Conservation (phyloP, 768 basidiomycete genomes). For the Hortiboletus flavorubellus region DNA sequence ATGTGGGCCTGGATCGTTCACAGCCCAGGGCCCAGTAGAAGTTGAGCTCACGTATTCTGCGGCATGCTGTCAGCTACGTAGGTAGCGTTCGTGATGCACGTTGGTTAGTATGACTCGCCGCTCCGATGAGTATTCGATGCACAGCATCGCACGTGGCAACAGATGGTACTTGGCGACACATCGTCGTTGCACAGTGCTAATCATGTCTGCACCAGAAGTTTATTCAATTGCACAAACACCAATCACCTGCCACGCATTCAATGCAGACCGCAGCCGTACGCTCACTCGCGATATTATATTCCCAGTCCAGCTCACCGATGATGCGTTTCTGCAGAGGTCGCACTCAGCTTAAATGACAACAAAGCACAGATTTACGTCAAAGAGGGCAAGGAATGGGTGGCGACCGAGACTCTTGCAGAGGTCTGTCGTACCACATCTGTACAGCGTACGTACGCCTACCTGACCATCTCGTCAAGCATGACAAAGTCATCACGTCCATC, state of each 20-base stretch:
- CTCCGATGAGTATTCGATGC: neutral
- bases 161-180: too few species aligned
- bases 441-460: neutral
- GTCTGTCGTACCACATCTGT: slow-evolving; percentile 36
- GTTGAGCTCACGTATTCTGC: too few species aligned
- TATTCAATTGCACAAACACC: slow-evolving; percentile 78
- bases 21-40: too few species aligned
- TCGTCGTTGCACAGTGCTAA: neutral
- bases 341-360: slow-evolving; percentile 86
- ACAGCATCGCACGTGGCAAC: slow-evolving; percentile 11
- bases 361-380: slow-evolving; percentile 80
- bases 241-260: slow-evolving; percentile 90
- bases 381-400: slow-evolving; percentile 64
- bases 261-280: slow-evolving; percentile 81
- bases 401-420: slow-evolving; percentile 80
- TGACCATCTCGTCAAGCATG: slow-evolving; percentile 61
- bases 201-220: slow-evolving; percentile 72
- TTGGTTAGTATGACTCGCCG: too few species aligned
- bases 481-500: slow-evolving; percentile 96
- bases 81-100: too few species aligned
- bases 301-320: neutral
- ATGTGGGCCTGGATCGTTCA: too few species aligned
- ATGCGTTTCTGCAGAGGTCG: slow-evolving; percentile 61
- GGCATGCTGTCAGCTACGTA: too few species aligned
- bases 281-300: slow-evolving; percentile 15